Evolutionary conservation across 2,329 filamentous ascomycete species (phyloP).

Genomic region (Malbranchea cinnamomea): DNA sequence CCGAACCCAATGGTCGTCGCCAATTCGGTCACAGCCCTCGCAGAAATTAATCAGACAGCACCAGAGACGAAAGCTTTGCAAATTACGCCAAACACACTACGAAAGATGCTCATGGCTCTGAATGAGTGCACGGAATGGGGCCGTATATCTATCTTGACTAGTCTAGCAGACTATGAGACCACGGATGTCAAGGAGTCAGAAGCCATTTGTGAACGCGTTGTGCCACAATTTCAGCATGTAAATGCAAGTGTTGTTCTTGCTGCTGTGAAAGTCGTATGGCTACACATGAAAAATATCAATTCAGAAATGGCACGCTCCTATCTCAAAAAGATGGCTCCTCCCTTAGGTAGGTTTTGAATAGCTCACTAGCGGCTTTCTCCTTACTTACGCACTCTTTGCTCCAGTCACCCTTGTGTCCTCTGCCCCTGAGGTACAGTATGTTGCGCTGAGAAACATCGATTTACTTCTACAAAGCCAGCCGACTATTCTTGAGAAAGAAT

Average conservation of each 20-base stretch:
- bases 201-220: slow-evolving; percentile 92
- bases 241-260: slow-evolving; percentile 93
- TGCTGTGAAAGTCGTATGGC: slow-evolving; percentile 95
- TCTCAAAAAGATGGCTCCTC: slow-evolving; percentile 96
- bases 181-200: slow-evolving; percentile 89
- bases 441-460: slow-evolving; percentile 90
- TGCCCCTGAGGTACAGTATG: slow-evolving; percentile 92
- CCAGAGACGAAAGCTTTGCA: slow-evolving; percentile 80
- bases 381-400: slow-evolving; percentile 8
- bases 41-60: slow-evolving; percentile 78
- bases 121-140: slow-evolving; percentile 99
- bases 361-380: background rate
- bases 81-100: slow-evolving; percentile 67
- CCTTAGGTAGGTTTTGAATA: slow-evolving; percentile 48
- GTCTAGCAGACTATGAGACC: slow-evolving; percentile 74
- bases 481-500: slow-evolving; percentile 91
- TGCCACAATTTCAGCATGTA: slow-evolving; percentile 95
- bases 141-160: slow-evolving; percentile 80
- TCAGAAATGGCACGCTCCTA: slow-evolving; percentile 70
- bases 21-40: slow-evolving; percentile 85
- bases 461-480: slow-evolving; percentile 89
- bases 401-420: slow-evolving; percentile 89
- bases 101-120: slow-evolving; percentile 90
- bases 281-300: slow-evolving; percentile 80
- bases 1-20: slow-evolving; percentile 98